Evolutionary conservation across 371 early-diverging fungal genomes (phyloP), one percentile per base, ranked within the genome.

Genomic region (Lichtheimia ornata): DNA sequence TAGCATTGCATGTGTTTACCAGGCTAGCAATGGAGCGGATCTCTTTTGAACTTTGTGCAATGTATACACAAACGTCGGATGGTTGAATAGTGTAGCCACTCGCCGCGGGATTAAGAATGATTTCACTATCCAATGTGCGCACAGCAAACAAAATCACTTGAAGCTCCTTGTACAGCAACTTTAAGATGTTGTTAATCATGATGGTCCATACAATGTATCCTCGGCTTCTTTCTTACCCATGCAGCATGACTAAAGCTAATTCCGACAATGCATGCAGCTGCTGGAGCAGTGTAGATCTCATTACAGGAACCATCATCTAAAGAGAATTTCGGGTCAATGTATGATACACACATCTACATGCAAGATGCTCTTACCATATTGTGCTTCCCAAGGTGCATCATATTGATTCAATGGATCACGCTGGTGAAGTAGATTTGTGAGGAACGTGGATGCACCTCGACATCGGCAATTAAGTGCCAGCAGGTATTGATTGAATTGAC

Each of bases 131-230:
- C 47, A 69, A 68, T 0, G 73, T 66, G 20, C 83, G 83, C 6
- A 89, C 73, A 30, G 85, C 91, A 76, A 90, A 82, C 58, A 89
- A 60, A 14, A 89, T 82, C 5, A 85, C 81, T 69, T 92, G 92
- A 55, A 86, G 88, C 64, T 92, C 89, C 13, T 75, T 73, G 66
- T 76, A 92, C n/a, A 88, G 56, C 58, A 84, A 75, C 74, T 82
- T 55, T 17, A 25, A 20, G 17, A 17, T 55, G 17, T 14, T 54
- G 60, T 60, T 41, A 50, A 28, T 27, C 30, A 9, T 9, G 11
- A 11, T 35, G 35, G 2, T 35, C 9, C 20, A 27, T 6, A 4
- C 7, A 9, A 35, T 11, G 35, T 35, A 35, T 35, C 35, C 22
- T 2, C 22, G 22, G 4, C 0, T 11, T 9, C 9, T 1, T 35